phyloP scores from a whole-genome alignment of 1,139 yeast species.

The Chernovozyma sophiae-reginae region DNA sequence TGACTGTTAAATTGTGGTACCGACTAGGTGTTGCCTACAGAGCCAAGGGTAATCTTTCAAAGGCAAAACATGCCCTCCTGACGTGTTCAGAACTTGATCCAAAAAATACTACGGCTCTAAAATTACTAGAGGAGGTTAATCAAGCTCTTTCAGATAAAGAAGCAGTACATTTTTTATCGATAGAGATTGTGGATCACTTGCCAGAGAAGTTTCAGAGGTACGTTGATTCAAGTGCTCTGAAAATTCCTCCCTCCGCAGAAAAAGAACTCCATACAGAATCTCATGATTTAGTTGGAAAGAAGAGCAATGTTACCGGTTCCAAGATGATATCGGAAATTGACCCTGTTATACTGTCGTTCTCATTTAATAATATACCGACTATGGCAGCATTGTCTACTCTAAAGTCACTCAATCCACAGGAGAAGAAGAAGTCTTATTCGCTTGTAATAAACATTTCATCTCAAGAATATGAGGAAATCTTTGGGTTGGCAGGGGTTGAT shows the following conservation, averaged over 20 bases:
- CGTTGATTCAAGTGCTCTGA: neutral
- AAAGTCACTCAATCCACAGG: conserved; percentile 17
- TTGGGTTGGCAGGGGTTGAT: conserved; percentile 52
- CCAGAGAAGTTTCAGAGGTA: conserved; percentile 33
- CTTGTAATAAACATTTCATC: conserved; percentile 36
- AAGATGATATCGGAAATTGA: neutral
- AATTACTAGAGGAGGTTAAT: conserved; percentile 19
- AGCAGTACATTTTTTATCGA: conserved; percentile 26
- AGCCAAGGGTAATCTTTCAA: conserved; percentile 24
- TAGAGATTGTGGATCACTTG: conserved; percentile 41
- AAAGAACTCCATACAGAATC: neutral
- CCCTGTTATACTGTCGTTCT: neutral
- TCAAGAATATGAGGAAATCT: conserved; percentile 27
- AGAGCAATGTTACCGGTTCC: neutral
- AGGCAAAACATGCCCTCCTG: conserved; percentile 34
- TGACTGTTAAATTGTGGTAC: conserved; percentile 49
- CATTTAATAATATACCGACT: conserved; percentile 22
- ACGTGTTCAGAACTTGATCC: conserved; percentile 47
- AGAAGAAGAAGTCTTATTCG: conserved; percentile 32
- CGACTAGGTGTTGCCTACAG: conserved; percentile 51
- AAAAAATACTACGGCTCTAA: conserved; percentile 29
- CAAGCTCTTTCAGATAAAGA: neutral
- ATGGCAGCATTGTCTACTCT: conserved; percentile 29
- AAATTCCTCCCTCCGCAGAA: neutral
- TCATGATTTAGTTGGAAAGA: neutral